Percentiles rank a stretch among this genome's conserved stretches.
Conservation (phyloP, 2,329 filamentous ascomycete species). For the Stachybotrys elegans region DNA sequence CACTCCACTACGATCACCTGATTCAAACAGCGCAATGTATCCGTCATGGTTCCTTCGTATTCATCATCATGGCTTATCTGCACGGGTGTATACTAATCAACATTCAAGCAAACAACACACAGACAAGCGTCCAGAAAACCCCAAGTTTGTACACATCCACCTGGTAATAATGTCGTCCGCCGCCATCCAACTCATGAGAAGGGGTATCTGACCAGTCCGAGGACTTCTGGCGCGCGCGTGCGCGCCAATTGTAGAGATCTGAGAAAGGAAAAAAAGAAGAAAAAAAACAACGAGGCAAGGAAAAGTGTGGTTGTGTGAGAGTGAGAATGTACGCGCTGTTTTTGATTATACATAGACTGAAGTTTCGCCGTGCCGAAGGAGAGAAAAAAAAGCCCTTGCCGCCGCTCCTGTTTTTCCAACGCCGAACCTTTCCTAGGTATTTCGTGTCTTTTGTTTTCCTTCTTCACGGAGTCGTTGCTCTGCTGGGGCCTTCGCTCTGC, state of each 20-base stretch:
- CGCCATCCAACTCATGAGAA: neutral
- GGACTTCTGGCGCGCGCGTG: neutral
- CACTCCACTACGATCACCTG: too few species aligned
- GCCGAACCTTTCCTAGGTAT: neutral
- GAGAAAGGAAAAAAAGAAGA: slow-evolving; percentile 5
- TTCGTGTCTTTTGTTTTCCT: neutral
- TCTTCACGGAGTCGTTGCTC: slow-evolving; percentile 26
- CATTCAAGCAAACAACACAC: too few species aligned
- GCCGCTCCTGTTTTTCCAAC: neutral
- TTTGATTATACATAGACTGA: too few species aligned
- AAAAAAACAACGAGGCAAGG: slow-evolving; percentile 6
- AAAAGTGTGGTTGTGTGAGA: slow-evolving; percentile 3
- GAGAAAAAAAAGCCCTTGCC: slow-evolving; percentile 6
- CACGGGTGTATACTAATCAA: too few species aligned
- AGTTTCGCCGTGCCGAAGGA: slow-evolving; percentile 13
- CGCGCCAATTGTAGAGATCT: neutral
- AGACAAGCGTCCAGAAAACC: neutral
- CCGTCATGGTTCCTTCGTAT: too few species aligned
- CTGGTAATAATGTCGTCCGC: neutral
- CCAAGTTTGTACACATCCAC: neutral
- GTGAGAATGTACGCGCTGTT: too few species aligned
- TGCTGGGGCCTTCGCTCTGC: slow-evolving; percentile 29
- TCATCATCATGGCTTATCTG: too few species aligned
- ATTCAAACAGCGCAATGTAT: too few species aligned
- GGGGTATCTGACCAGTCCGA: neutral